Conservation (phyloP, 1,284 basidiomycete species). For the Apiotrichum laibachii region DNA sequence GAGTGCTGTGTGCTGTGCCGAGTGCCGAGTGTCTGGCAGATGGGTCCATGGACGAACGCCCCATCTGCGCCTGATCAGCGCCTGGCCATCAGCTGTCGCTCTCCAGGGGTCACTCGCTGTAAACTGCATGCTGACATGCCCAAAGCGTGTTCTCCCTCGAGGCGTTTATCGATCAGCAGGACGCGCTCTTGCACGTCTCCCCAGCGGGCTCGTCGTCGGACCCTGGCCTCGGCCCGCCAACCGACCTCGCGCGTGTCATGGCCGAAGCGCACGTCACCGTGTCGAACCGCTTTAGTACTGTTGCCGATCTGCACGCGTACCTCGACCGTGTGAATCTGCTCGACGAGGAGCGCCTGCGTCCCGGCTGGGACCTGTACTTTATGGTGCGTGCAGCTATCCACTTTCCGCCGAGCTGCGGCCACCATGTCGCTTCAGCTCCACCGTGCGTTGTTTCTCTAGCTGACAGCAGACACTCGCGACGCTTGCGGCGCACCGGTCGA, state of each 20-base stretch:
- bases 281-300: slow-evolving; percentile 64
- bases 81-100: not conserved
- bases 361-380: slow-evolving; percentile 92
- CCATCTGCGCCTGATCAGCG: no score
- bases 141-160: slow-evolving; percentile 58
- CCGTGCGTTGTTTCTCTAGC: not conserved
- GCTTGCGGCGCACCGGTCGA: slow-evolving; percentile 80
- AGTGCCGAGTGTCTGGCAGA: no score
- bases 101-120: slow-evolving; percentile 14
- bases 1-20: no score
- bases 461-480: slow-evolving; percentile 70
- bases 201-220: slow-evolving; percentile 8
- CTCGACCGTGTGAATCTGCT: slow-evolving; percentile 67
- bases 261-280: slow-evolving; percentile 60
- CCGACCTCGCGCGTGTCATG: slow-evolving; percentile 45
- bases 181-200: slow-evolving; percentile 54
- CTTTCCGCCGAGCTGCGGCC: not conserved
- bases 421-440: not conserved
- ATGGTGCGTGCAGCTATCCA: slow-evolving; percentile 61
- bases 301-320: slow-evolving; percentile 61
- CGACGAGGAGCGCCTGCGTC: slow-evolving; percentile 71
- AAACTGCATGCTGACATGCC: not conserved
- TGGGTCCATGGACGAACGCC: no score
- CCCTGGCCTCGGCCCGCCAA: slow-evolving; percentile 19
- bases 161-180: slow-evolving; percentile 64